These are phyloP conservation scores for Plectosphaerella cucumerina DNA, from an alignment of 2,329 filamentous ascomycete species.

Conservation along the genomic window DNA sequence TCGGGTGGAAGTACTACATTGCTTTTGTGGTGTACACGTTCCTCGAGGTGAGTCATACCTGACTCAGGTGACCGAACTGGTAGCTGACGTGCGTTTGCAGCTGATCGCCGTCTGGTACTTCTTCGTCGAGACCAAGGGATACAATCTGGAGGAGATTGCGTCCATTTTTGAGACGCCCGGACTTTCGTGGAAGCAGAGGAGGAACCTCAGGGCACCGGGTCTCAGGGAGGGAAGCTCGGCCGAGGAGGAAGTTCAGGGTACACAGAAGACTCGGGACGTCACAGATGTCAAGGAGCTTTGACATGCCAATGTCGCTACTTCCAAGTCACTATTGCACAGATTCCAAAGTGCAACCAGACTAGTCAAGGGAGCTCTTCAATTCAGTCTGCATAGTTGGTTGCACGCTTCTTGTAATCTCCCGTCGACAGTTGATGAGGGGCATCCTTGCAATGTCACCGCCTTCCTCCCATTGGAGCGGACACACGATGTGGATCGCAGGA, in stretches of 20 bases:
- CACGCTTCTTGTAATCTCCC: no score
- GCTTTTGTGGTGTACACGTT: constrained; percentile 20
- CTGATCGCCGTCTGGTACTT: constrained; percentile 10
- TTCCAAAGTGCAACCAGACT: no score
- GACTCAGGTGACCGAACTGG: not conserved
- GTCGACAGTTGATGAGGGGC: no score
- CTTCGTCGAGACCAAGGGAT: constrained; percentile 13
- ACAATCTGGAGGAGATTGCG: constrained; percentile 11
- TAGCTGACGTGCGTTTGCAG: constrained; percentile 9
- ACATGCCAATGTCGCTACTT: not conserved
- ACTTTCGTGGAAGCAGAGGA: not conserved
- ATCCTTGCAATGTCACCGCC: no score
- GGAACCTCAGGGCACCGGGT: not conserved
- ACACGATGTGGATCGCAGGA: no score
- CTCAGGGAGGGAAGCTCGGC: not conserved
- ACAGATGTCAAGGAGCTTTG: not conserved
- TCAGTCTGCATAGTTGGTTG: no score
- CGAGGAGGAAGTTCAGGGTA: not conserved
- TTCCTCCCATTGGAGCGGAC: no score
- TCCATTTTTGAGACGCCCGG: constrained; percentile 36
- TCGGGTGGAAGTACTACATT: constrained; percentile 31
- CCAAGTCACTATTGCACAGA: no score
- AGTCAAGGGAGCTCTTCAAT: no score
- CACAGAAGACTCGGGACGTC: not conserved
- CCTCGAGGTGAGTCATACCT: not conserved